A percentile compares a stretch with the other conserved stretches of the same genome.
These are phyloP conservation scores for Cyclanthera cordifolia DNA, from an alignment of 306 rosid genomes.

Conservation along the genomic window DNA sequence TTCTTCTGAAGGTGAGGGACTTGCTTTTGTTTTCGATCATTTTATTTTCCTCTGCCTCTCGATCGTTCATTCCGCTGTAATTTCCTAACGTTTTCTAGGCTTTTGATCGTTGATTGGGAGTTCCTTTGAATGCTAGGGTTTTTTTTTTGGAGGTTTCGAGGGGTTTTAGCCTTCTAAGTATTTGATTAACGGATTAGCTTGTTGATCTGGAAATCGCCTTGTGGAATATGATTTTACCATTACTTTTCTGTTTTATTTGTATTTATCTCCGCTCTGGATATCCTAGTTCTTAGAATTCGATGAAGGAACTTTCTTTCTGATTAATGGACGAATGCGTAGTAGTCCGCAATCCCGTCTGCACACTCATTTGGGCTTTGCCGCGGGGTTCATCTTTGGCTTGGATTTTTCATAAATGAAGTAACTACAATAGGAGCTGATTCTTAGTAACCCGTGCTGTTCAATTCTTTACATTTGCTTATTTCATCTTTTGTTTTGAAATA, in stretches of 20 bases:
- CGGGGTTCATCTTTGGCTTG: neutral
- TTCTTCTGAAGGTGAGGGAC: slow-evolving; percentile 34
- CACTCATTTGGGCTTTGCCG: neutral
- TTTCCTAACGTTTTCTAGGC: slow-evolving; percentile 26
- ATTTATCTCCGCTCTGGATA: slow-evolving; percentile 7
- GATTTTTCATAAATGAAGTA: neutral
- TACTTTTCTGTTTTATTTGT: slow-evolving; percentile 19
- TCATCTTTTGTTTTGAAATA: neutral
- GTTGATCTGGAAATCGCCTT: slow-evolving; percentile 48
- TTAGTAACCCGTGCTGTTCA: neutral
- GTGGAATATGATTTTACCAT: slow-evolving; percentile 21
- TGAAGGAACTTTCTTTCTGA: neutral
- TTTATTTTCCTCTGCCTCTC: slow-evolving; percentile 13
- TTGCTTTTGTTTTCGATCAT: slow-evolving; percentile 23
- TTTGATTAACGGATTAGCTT: slow-evolving; percentile 25
- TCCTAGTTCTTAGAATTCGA: slow-evolving; percentile 13
- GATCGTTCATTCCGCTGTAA: slow-evolving; percentile 34
- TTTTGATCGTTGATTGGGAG: slow-evolving; percentile 41
- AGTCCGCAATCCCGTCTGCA: neutral
- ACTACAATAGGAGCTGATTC: neutral
- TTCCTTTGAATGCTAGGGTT: slow-evolving; percentile 26
- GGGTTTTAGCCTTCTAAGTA: slow-evolving; percentile 50
- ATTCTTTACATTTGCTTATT: neutral
- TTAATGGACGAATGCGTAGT: neutral
- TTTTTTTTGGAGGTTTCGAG: slow-evolving; percentile 21